phyloP scores from a whole-genome alignment of 305 asterid species.

The Solanum hybrid region DNA sequence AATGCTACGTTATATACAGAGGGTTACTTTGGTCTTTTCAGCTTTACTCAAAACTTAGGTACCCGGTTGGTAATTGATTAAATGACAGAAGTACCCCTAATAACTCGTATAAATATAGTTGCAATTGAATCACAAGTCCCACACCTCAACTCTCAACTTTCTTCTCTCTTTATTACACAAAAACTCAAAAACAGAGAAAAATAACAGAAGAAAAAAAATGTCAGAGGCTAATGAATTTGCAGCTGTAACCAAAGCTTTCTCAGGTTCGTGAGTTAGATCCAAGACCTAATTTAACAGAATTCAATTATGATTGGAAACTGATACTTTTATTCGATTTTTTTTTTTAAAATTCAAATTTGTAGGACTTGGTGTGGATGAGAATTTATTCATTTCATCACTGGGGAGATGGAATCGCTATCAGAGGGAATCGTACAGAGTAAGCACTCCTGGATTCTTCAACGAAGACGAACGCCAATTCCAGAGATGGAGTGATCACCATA shows the following conservation, averaged over 20 bases:
- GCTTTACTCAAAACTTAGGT: neutral
- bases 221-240: conserved; percentile 46
- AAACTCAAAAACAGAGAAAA: neutral
- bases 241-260: conserved; percentile 60
- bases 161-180: neutral
- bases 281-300: neutral
- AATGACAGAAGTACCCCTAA: neutral
- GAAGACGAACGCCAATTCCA: conserved; percentile 73
- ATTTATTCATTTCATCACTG: conserved; percentile 41
- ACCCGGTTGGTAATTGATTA: neutral
- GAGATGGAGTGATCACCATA: conserved; percentile 55
- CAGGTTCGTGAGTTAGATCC: conserved; percentile 26
- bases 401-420: conserved; percentile 58
- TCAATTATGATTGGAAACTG: neutral
- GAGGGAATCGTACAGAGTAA: conserved; percentile 49
- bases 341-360: neutral
- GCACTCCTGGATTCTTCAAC: conserved; percentile 37
- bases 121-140: neutral
- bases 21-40: neutral
- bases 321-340: neutral
- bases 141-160: neutral
- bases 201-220: conserved; percentile 23
- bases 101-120: neutral
- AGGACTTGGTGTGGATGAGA: conserved; percentile 91
- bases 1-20: neutral